Evolutionary conservation across 805 yeast species (phyloP), one percentile per base, ranked within the genome.

Genomic region (Lachancea sp.): DNA sequence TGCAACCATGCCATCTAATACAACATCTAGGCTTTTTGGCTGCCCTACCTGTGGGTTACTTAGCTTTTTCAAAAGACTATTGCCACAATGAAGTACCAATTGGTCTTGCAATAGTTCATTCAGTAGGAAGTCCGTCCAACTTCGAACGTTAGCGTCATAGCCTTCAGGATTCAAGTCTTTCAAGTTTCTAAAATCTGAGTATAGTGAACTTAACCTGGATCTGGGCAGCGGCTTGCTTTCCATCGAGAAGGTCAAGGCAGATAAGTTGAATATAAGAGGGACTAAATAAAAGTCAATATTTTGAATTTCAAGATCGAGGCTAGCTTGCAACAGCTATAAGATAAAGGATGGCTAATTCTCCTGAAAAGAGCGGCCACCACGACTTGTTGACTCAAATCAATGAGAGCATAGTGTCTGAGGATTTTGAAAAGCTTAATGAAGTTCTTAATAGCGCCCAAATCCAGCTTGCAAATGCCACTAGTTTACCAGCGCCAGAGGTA

Each of bases 81-180:
- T 43, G 2, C 61, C 61, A n/a, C 63, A 55, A 3, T 49, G 45
- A 4, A 65, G 38, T 5, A 54, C 45, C n/a, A 65, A 44, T 1
- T 36, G 26, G 9, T 55, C 36, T 2, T 33, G 7, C 3, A 55
- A 40, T 1, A 44, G 21, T 1, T 35, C 36, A 4, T 29, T 23
- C n/a, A 53, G 32, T 7, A 68, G 38, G 28, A 56, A 56, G 1
- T 59, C 49, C 31, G 51, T 57, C 72, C 72, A 68, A 5, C 66
- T 62, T 17, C 52, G 49, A 31, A 67, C 46, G 41, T 68, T 68
- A 7, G 71, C 71, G 26, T 53, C 58, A 32, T 59, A 68, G 1
- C 72, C 72, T n/a, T 68, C 71, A 8, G 61, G 60, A 43, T 68
- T 68, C 16, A 60, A 47, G 15, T 65, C 65, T 30, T 59, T 51